Evolutionary conservation across 768 basidiomycete species (phyloP), one percentile per base, ranked within the genome.

Genomic region (Pleurotus tuoliensis): DNA sequence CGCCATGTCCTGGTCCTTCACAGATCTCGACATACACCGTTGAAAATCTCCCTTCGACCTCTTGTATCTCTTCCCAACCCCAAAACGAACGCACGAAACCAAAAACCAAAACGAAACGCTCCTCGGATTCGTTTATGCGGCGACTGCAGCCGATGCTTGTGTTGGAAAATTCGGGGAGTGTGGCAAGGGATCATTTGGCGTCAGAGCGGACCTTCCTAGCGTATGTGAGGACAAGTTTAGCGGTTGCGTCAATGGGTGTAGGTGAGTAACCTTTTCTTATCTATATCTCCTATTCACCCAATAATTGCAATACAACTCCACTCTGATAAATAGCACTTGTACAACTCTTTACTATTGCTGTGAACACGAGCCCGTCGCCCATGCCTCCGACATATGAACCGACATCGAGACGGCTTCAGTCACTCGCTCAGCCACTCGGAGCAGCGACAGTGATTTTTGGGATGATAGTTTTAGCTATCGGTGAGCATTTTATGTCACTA

Each of bases 151-250:
- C 64, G 2, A 51, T 57, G 18, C 47, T 66, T 2, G 39, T 61
- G 2, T 65, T 81, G 15, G 69, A 77, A 65, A 82, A 80, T 59
- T 69, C 73, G 30, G 79, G 79, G 13, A 73, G 69, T 52, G 77
- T 79, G 50, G 80, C 80, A 37, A 68, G 80, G n/a, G 79, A 81
- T 63, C 79, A 82, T 57, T 69, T 82, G 7, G 76, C 80, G 1
- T 70, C 70, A 5, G 80, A 81, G 58, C 67, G 78, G 34, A 81
- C 78, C 4, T 80, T 77, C 59, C 67, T 81, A 4, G 78, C 80
- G 13, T 81, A 80, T 63, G 67, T 80, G 18, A 67, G 79, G 41
- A 80, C 80, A 22, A 78, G 78, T 51, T 62, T 79, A 12, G 68
- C 77, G 6, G 69, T 80, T 11, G 70, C 77, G 11, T 72, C 72